Evolutionary conservation across 1,284 basidiomycete genomes (phyloP), one percentile per base, ranked within the genome.

Genomic region (Neonothopanus nambi): DNA sequence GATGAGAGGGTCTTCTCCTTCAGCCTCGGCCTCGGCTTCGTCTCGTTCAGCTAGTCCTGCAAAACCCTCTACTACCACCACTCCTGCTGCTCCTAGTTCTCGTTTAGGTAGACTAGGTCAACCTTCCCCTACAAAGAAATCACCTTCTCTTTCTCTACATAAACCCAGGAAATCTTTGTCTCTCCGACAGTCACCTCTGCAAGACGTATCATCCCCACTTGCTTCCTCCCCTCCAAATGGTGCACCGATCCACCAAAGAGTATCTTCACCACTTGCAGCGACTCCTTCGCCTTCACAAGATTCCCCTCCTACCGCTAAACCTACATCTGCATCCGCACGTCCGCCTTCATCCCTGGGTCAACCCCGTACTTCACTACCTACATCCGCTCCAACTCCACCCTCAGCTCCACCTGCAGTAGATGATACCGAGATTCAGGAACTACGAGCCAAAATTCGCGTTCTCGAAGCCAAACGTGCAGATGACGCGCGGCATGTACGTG

Each of bases 391-490:
- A 51, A 28, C n/a, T 50, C 45, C 51, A 58, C 47, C 46, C 48
- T 33, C n/a, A n/a, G n/a, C n/a, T n/a, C n/a, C n/a, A n/a, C n/a
- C 60, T 33, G 53, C 60, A 15, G 64, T 64, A 53, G 76, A 79
- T 54, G 85, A 88, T 55, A 70, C 77, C 39, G 89, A 90, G 62
- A 67, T 87, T 2, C 90, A 93, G 69, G 93, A 96, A 67, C 75
- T 95, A 45, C 84, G 88, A 37, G 89, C 89, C 48, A 93, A 92
- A 68, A 77, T 92, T 18, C 84, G 92, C 28, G 84, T 96, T 3
- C 74, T 97, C 20, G 96, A 99, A 72, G 82, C 83, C 17, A 89
- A 93, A 63, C 86, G 93, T 13, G 81, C 85, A 1, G 95, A 98
- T 58, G 96, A 98, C 64, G 79, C 90, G 0, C 86, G 89, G 17